Conservation (phyloP, 176 grass and related monocot species). For the Eleusine coracana region DNA sequence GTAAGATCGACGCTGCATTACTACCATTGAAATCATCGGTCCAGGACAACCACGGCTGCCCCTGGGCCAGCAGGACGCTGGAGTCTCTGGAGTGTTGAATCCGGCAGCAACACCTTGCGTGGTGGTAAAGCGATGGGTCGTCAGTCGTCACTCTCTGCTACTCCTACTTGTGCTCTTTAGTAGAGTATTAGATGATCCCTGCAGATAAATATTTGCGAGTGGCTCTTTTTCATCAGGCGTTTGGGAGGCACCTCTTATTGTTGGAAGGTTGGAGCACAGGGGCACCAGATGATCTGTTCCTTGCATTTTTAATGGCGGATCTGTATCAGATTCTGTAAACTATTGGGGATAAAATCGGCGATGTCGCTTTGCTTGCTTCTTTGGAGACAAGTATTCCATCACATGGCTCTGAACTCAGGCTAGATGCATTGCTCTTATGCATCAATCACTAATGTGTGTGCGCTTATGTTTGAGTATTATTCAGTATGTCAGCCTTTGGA, state of each 20-base stretch:
- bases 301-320: constrained; percentile 38
- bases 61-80: constrained; percentile 29
- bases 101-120: constrained; percentile 29
- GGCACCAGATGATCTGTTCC: constrained; percentile 33
- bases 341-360: constrained; percentile 48
- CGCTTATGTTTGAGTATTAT: constrained; percentile 44
- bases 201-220: constrained; percentile 16
- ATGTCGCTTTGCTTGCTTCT: constrained; percentile 65
- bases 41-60: constrained; percentile 43
- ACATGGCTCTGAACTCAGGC: constrained; percentile 46
- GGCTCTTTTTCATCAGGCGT: constrained; percentile 45
- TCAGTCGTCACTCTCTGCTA: constrained; percentile 18
- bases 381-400: constrained; percentile 58
- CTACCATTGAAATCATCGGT: constrained; percentile 43
- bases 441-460: constrained; percentile 29
- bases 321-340: constrained; percentile 56
- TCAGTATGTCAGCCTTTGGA: constrained; percentile 59
- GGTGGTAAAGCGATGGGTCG: constrained; percentile 39
- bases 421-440: constrained; percentile 42
- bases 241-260: constrained; percentile 47
- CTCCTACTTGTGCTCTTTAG: background rate
- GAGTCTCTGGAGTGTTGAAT: constrained; percentile 2
- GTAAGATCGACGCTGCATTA: constrained; percentile 41
- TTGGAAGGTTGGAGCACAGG: constrained; percentile 34
- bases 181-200: background rate